These are phyloP conservation scores for Aristolochia contorta DNA, from an alignment of 164 flowering plant species.

Conservation along the genomic window DNA sequence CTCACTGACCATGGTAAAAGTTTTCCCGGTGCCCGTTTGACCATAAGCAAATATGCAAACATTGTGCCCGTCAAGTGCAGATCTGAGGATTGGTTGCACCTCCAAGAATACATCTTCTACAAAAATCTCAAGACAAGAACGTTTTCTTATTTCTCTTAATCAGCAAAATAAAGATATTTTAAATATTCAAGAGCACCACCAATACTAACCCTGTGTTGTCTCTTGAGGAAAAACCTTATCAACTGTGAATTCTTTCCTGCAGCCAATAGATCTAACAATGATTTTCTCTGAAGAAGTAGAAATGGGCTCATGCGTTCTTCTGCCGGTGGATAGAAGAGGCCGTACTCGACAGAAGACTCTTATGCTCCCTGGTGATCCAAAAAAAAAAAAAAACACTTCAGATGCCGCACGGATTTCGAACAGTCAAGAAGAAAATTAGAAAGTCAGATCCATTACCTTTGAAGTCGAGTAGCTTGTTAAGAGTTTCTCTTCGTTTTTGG, in stretches of 20 bases:
- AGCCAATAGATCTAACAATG: slow-evolving; percentile 34
- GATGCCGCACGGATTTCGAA: neutral
- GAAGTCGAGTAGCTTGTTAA: slow-evolving; percentile 59
- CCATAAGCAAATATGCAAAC: slow-evolving; percentile 84
- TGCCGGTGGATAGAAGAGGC: slow-evolving; percentile 33
- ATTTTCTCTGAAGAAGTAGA: slow-evolving; percentile 39
- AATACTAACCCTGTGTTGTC: slow-evolving; percentile 50
- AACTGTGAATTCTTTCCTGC: slow-evolving; percentile 47
- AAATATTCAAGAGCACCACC: neutral
- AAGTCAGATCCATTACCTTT: slow-evolving; percentile 36
- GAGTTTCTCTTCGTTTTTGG: slow-evolving; percentile 43
- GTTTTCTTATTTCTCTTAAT: neutral
- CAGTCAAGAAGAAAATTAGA: neutral
- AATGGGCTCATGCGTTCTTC: slow-evolving; percentile 33
- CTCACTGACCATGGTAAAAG: slow-evolving; percentile 71
- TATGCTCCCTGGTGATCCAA: slow-evolving; percentile 47
- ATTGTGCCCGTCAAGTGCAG: slow-evolving; percentile 80
- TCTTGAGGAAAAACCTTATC: slow-evolving; percentile 61
- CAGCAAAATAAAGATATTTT: neutral
- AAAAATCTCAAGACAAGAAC: slow-evolving; percentile 13
- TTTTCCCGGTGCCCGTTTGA: slow-evolving; percentile 91
- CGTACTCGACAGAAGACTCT: slow-evolving; percentile 74
- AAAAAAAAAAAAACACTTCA: neutral
- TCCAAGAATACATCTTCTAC: slow-evolving; percentile 66
- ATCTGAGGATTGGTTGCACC: slow-evolving; percentile 67